Conservation (phyloP, 805 yeast species). For the Zygosaccharomyces pseudorouxii region DNA sequence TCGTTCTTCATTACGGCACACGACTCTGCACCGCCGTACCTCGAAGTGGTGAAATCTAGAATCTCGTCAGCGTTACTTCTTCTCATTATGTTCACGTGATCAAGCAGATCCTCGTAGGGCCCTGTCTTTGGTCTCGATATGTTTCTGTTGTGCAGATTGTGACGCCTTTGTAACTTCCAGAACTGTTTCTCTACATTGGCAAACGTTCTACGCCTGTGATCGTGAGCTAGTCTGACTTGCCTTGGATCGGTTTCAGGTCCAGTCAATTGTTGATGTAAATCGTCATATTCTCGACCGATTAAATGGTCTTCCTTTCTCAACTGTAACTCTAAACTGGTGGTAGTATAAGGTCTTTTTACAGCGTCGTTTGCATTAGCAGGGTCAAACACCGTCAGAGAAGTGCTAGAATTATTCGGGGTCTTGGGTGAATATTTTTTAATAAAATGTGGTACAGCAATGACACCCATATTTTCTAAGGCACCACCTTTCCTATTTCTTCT, state of each 20-base stretch:
- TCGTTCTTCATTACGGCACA: conserved; percentile 25
- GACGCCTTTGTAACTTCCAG: conserved; percentile 28
- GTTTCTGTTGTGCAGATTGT: conserved; percentile 17
- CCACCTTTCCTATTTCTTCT: not conserved
- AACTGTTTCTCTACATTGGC: conserved; percentile 17
- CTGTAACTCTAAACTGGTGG: conserved; percentile 19
- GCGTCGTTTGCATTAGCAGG: not conserved
- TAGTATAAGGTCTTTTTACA: conserved; percentile 14
- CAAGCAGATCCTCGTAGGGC: conserved; percentile 22
- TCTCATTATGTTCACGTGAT: conserved; percentile 26
- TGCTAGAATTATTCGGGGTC: not conserved
- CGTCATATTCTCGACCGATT: conserved; percentile 17
- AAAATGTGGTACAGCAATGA: conserved; percentile 18
- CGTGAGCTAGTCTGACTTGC: conserved; percentile 5
- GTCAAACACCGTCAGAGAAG: not conserved
- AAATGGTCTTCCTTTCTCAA: conserved; percentile 17
- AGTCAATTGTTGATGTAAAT: conserved; percentile 6
- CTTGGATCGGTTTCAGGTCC: not conserved
- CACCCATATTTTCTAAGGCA: conserved; percentile 9
- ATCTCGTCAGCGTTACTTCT: conserved; percentile 28
- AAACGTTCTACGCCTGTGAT: conserved; percentile 13
- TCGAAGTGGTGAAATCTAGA: conserved; percentile 29
- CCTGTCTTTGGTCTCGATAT: conserved; percentile 15
- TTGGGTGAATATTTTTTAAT: conserved; percentile 9
- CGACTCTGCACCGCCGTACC: conserved; percentile 34